Conservation (phyloP, 805 yeast species). For the Wickerhamiella vanderwaltii region DNA sequence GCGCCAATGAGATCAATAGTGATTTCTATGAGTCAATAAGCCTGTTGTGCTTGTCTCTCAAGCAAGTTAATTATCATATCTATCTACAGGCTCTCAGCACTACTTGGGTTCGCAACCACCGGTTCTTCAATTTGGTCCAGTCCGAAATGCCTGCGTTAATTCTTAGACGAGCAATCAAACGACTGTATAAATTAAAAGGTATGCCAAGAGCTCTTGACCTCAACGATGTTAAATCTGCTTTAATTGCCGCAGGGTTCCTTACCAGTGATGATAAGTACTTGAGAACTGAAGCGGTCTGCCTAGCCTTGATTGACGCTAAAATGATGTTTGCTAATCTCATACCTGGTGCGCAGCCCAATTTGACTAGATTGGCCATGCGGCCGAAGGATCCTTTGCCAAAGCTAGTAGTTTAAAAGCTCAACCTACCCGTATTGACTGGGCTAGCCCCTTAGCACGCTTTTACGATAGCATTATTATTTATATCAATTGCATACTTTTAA, state of each 20-base stretch:
- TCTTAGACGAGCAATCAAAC: slow-evolving; percentile 23
- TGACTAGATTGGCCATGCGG: slow-evolving; percentile 16
- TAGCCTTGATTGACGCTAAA: slow-evolving; percentile 27
- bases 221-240: slow-evolving; percentile 10
- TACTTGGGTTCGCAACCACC: slow-evolving; percentile 20
- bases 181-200: slow-evolving; percentile 13
- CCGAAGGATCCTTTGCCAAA: slow-evolving; percentile 20
- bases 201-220: slow-evolving; percentile 14
- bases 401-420: no score
- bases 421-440: no score
- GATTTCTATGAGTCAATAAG: slow-evolving; percentile 29
- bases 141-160: slow-evolving; percentile 23
- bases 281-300: slow-evolving; percentile 26
- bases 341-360: slow-evolving; percentile 15
- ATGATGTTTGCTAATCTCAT: slow-evolving; percentile 29
- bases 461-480: no score
- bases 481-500: no score
- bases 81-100: slow-evolving; percentile 25
- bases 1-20: slow-evolving; percentile 21
- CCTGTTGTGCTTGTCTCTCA: slow-evolving; percentile 30
- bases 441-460: no score
- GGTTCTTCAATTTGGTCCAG: slow-evolving; percentile 23
- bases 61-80: slow-evolving; percentile 35
- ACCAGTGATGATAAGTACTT: slow-evolving; percentile 13
- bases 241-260: slow-evolving; percentile 13